Evolutionary conservation across 75 land plant species (phyloP).

Genomic region (Selaginella moellendorffii): DNA sequence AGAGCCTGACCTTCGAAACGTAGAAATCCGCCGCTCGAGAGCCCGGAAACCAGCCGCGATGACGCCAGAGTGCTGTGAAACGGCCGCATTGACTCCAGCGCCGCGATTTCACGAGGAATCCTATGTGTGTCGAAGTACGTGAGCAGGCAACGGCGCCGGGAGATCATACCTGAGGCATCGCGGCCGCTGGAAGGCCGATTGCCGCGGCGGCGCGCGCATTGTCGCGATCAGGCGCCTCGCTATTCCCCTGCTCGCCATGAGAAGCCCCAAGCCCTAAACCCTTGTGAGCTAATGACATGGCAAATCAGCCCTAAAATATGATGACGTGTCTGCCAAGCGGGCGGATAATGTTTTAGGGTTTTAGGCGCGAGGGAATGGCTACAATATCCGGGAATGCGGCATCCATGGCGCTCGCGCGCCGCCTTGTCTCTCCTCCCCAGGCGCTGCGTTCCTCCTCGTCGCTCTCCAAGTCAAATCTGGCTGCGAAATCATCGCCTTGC

Average conservation of each 20-base stretch:
- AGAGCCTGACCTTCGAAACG: neutral
- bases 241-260: neutral
- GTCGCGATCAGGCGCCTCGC: neutral
- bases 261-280: neutral
- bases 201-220: neutral
- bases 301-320: neutral
- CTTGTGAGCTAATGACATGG: neutral
- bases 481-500: neutral
- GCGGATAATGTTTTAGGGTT: neutral
- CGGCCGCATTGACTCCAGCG: too few relatives aligned
- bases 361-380: neutral
- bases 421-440: neutral
- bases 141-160: too few relatives aligned
- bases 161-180: neutral
- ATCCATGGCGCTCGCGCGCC: neutral
- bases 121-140: too few relatives aligned
- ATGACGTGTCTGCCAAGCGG: neutral
- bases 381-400: neutral
- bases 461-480: neutral
- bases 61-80: too few relatives aligned
- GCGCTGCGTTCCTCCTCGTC: neutral
- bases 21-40: neutral
- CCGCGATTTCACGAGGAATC: neutral
- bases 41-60: neutral
- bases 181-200: neutral